Base-by-base conservation (phyloP, 257 asterid species). In the Linaria vulgaris region DNA sequence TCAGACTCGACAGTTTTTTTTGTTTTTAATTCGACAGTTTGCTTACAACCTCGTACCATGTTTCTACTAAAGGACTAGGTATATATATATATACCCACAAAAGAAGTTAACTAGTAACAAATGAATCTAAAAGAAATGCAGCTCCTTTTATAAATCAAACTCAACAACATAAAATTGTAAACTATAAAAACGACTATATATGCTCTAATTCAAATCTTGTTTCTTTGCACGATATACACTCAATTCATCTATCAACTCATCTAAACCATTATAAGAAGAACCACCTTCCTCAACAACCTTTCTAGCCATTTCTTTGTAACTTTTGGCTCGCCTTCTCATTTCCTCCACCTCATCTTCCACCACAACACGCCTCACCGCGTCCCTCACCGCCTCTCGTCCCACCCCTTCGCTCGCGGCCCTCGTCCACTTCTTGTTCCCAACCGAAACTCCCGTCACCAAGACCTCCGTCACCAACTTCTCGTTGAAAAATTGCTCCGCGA, bases 281-380 rank as follows among this genome's bases (percentile, higher is more conserved):
- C 97, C 96, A 0, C 87, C 88, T 72, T 77, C 87, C 66, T 74
- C 79, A 8, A 83, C 63, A 0, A 88, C 90, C 47, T 30, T 68
- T n/a, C 56, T 66, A 0, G 88, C 91, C 82, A 61, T 72, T 15
- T 79, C 69, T 31, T 73, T 72, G 0, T 55, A 51, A 0, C 24
- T 50, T 21, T 72, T 58, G 0, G 82, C 82, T 63, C 79, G 45
- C 6, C 20, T 63, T 59, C 82, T 81, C 60, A 81, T 72, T 30
- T 67, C 73, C 9, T 30, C 17, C 4, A 61, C 73, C 64, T 79
- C 79, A 19, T 68, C 79, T 1, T 77, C 78, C 12, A 45, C 73
- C 85, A 79, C 70, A 1, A 74, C 66, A 4, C 20, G 59, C 21
- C 31, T 58, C 53, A 77, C 66, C 3, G 82, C 85, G 14, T 14